These are phyloP conservation scores for Waltergamsia citrina DNA, from an alignment of 2,329 filamentous ascomycete species.

Conservation along the genomic window DNA sequence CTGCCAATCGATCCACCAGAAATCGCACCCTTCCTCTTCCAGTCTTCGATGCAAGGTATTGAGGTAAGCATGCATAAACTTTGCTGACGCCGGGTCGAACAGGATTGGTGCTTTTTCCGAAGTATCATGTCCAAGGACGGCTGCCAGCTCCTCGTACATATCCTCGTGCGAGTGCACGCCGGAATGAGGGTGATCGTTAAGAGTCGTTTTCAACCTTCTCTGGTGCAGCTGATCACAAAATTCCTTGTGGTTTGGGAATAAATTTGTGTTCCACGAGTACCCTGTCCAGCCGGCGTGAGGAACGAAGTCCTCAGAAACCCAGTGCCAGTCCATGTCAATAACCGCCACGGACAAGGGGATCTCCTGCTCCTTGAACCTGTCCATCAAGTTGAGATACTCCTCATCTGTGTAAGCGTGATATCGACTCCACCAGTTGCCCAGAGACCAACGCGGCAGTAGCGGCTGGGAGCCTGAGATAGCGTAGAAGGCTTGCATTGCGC, in stretches of 20 bases:
- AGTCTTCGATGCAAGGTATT: constrained; percentile 44
- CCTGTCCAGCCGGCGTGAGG: constrained; percentile 32
- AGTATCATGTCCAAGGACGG: constrained; percentile 40
- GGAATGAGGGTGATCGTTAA: constrained; percentile 55
- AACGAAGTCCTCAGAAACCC: constrained; percentile 36
- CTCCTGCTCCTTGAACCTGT: constrained; percentile 36
- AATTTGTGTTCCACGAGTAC: constrained; percentile 50
- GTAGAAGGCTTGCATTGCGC: constrained; percentile 44
- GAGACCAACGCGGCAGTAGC: constrained; percentile 42
- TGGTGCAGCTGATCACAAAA: constrained; percentile 43
- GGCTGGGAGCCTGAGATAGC: constrained; percentile 46
- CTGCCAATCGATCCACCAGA: constrained; percentile 64
- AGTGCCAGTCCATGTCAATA: constrained; percentile 60
- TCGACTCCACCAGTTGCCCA: constrained; percentile 59
- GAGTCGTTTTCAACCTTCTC: constrained; percentile 40
- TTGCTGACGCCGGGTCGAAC: constrained; percentile 44
- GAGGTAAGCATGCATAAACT: constrained; percentile 49
- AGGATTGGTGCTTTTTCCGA: constrained; percentile 36
- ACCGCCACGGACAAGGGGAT: constrained; percentile 51
- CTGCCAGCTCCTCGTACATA: constrained; percentile 43
- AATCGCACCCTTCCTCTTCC: constrained; percentile 48
- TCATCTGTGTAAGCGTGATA: constrained; percentile 48
- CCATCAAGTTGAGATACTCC: constrained; percentile 48
- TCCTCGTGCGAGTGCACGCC: constrained; percentile 49
- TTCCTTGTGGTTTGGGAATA: constrained; percentile 37